Conservation (phyloP, 2,329 filamentous ascomycete species). For the Pseudopyricularia cyperi region DNA sequence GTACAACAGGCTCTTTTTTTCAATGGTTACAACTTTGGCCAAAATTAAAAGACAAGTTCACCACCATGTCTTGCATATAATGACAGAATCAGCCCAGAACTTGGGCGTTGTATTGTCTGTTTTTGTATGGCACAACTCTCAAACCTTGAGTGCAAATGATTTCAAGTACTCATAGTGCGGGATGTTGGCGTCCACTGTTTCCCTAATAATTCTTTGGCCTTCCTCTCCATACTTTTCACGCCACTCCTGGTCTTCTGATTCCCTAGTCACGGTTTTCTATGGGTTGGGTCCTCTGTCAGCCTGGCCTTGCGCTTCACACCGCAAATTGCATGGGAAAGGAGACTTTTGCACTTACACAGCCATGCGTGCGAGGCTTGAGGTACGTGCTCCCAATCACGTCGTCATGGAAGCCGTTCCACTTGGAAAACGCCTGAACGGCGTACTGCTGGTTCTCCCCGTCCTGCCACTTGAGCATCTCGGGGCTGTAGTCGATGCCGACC, state of each 20-base stretch:
- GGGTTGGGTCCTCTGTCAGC: background rate
- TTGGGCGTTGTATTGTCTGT: background rate
- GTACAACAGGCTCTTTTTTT: background rate
- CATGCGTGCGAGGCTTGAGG: slow-evolving; percentile 55
- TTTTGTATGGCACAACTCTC: slow-evolving; percentile 6
- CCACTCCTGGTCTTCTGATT: slow-evolving; percentile 61
- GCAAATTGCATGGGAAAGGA: background rate
- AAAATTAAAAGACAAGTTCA: background rate
- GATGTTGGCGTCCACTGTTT: slow-evolving; percentile 59
- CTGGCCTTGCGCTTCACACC: background rate
- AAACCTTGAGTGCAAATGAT: slow-evolving; percentile 57
- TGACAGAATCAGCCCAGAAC: background rate
- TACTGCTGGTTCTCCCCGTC: slow-evolving; percentile 55
- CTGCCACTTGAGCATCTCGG: slow-evolving; percentile 76
- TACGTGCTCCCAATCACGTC: slow-evolving; percentile 77
- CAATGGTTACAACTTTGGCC: background rate
- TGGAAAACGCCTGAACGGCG: slow-evolving; percentile 71
- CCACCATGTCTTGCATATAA: background rate
- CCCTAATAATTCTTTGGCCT: slow-evolving; percentile 54
- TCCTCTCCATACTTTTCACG: slow-evolving; percentile 59
- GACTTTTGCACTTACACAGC: slow-evolving; percentile 32
- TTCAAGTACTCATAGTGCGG: slow-evolving; percentile 72
- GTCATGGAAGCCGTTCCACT: slow-evolving; percentile 95
- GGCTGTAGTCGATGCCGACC: slow-evolving; percentile 63
- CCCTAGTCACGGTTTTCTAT: slow-evolving; percentile 50